Percentiles rank a stretch among this genome's conserved stretches.
Evolutionary conservation across 2,329 filamentous ascomycete species (phyloP).

Genomic region (Colletotrichum tanaceti): DNA sequence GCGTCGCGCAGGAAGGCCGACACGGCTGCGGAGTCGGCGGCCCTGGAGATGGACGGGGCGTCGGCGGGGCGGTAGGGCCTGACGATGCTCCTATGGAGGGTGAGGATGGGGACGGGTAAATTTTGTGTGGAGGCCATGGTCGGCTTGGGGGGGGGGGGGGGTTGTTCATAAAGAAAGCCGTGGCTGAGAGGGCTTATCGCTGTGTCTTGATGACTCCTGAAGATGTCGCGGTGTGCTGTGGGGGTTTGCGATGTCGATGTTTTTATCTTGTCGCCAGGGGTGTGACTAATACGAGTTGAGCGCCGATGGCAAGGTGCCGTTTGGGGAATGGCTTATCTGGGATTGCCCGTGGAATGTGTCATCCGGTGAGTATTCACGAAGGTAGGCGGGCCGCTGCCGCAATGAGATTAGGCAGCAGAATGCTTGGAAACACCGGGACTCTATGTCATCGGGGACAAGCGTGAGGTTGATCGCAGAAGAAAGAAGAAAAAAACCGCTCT

Average conservation of each 20-base stretch:
- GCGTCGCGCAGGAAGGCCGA: constrained; percentile 54
- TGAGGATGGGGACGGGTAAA: constrained; percentile 24
- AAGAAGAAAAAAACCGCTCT: no score
- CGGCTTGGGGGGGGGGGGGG: accelerated
- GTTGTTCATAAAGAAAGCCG: no score
- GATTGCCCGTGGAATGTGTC: background rate
- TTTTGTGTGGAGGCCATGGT: constrained; percentile 11
- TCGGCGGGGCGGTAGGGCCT: constrained; percentile 56
- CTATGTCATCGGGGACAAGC: background rate
- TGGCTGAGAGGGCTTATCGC: background rate
- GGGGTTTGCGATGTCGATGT: background rate
- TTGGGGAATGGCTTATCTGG: background rate
- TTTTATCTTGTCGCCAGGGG: background rate
- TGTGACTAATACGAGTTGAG: background rate
- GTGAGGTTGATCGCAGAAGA: background rate
- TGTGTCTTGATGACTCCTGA: background rate
- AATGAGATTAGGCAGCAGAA: background rate
- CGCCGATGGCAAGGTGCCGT: background rate
- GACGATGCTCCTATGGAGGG: constrained; percentile 47
- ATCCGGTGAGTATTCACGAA: constrained; percentile 20
- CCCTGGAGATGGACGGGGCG: constrained; percentile 48
- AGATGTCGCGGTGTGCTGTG: background rate
- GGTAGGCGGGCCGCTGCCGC: background rate
- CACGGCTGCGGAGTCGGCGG: constrained; percentile 55
- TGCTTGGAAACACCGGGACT: background rate